Percentiles rank a stretch among this genome's conserved stretches.
Conservation (phyloP, 257 asterid genomes). For the Thymus quinquecostatus region DNA sequence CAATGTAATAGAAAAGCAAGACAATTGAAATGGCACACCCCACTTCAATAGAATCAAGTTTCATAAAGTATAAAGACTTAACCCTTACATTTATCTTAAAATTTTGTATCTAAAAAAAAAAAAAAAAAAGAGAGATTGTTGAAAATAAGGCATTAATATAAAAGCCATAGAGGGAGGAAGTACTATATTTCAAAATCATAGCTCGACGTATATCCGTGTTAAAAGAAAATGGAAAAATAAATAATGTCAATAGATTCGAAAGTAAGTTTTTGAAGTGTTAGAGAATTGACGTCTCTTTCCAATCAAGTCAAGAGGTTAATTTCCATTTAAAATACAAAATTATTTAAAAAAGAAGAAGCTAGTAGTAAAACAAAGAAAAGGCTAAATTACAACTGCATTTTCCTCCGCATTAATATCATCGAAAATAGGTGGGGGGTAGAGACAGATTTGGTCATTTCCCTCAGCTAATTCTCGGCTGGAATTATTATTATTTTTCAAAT, state of each 20-base stretch:
- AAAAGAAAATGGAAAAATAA: neutral
- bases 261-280: neutral
- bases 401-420: slow-evolving; percentile 17
- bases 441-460: slow-evolving; percentile 19
- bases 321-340: no score
- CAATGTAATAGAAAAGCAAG: no score
- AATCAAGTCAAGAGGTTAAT: no score
- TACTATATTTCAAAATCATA: neutral
- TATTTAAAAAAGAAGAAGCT: neutral
- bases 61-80: no score
- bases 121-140: no score
- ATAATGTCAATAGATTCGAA: neutral
- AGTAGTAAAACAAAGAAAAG: neutral
- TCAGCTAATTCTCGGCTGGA: slow-evolving; percentile 15
- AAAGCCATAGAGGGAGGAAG: no score
- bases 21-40: no score
- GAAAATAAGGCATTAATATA: no score
- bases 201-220: neutral
- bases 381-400: slow-evolving; percentile 17
- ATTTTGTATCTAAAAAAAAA: no score
- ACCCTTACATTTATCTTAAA: no score
- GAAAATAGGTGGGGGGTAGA: slow-evolving; percentile 28
- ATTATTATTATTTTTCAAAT: neutral
- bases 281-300: neutral
- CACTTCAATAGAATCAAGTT: no score